Conservation (phyloP, 83 land plant genomes). For the Larix sibirica region DNA sequence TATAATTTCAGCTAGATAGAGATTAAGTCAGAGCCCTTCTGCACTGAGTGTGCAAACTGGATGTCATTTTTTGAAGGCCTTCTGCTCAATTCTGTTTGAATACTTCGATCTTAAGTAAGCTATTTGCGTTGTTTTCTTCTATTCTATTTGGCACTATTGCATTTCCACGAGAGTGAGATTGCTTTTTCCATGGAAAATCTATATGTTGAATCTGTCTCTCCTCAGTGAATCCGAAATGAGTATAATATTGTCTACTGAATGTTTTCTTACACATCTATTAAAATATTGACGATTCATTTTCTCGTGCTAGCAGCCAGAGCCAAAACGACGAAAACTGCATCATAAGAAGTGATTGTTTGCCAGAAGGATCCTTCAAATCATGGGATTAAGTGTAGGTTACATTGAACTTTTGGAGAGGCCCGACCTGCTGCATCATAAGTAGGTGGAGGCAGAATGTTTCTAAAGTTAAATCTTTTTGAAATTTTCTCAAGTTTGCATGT, state of each 20-base stretch:
- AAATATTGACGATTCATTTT: not conserved
- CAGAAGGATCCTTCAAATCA: constrained; percentile 3
- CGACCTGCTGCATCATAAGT: not conserved
- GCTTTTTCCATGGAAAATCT: too few species aligned
- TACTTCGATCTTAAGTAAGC: too few species aligned
- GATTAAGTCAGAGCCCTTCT: not conserved
- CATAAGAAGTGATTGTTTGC: not conserved
- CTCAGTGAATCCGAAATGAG: not conserved
- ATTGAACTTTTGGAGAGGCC: not conserved
- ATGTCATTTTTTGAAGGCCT: not conserved
- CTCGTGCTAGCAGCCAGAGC: constrained; percentile 8
- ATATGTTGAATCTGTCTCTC: not conserved
- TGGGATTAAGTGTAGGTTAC: not conserved
- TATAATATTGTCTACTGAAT: not conserved
- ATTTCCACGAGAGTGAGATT: too few species aligned
- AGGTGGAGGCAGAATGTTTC: not conserved
- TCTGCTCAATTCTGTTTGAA: not conserved
- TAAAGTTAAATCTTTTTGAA: not conserved
- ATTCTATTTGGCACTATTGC: not conserved
- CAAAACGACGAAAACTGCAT: constrained; percentile 11
- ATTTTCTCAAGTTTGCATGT: not conserved
- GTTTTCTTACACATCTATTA: not conserved
- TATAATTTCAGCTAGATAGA: not conserved
- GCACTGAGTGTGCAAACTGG: not conserved
- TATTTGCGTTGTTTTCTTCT: not conserved